These are phyloP conservation scores for Pleurotus citrinopileatus DNA, from an alignment of 768 basidiomycete genomes.

Conservation along the genomic window DNA sequence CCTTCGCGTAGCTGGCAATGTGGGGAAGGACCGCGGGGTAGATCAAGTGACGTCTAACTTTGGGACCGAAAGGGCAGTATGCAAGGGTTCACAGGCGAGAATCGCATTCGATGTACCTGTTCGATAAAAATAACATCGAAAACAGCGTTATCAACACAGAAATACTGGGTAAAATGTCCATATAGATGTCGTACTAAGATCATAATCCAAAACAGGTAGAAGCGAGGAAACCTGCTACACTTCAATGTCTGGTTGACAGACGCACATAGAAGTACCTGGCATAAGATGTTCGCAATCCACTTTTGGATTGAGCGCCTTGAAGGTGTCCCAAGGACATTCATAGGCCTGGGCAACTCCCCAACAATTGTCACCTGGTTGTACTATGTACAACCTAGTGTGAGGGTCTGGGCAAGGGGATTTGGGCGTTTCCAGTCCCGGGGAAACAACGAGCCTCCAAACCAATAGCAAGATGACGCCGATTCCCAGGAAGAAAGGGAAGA, in stretches of 20 bases:
- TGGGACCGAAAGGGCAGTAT: not conserved
- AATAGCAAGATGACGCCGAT: conserved; percentile 61
- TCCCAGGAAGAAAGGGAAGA: conserved; percentile 74
- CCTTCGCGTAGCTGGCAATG: not conserved
- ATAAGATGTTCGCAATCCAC: conserved; percentile 56
- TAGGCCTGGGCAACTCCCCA: conserved; percentile 56
- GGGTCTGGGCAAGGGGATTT: conserved; percentile 32
- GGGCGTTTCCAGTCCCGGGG: conserved; percentile 35
- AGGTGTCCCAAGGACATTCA: conserved; percentile 47
- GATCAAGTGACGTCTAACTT: not conserved
- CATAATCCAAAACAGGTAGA: not conserved
- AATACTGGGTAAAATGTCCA: not conserved
- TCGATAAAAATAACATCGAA: not conserved
- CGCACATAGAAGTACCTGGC: conserved; percentile 58
- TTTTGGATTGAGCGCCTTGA: conserved; percentile 50
- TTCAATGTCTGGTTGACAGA: conserved; percentile 33
- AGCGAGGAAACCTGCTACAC: not conserved
- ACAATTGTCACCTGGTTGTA: conserved; percentile 61
- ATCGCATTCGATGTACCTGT: not conserved
- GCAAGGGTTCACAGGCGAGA: not conserved
- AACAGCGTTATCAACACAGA: not conserved
- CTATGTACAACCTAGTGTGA: conserved; percentile 40
- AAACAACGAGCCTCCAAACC: conserved; percentile 57
- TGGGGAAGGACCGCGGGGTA: not conserved
- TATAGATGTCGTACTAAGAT: too few relatives aligned